Evolutionary conservation across 2,329 filamentous ascomycete genomes (phyloP).

Genomic region (Ophiosphaerella narmari): DNA sequence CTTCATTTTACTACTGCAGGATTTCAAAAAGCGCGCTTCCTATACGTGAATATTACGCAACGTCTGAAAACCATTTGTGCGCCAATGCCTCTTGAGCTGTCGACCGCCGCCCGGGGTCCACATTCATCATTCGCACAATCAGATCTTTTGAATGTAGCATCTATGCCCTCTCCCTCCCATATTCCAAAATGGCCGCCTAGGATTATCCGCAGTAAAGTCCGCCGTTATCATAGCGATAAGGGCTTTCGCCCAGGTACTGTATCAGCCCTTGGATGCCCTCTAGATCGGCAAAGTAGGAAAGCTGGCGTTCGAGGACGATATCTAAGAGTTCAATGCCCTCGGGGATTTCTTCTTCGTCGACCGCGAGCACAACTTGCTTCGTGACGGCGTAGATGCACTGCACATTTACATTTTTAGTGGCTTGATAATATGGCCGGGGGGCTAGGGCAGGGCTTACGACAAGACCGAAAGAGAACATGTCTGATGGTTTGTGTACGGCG

Average conservation of each 20-base stretch:
- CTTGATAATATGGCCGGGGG: no score
- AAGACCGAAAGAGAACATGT: conserved; percentile 44
- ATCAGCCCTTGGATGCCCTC: conserved; percentile 50
- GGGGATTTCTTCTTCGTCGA: conserved; percentile 34
- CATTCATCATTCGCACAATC: conserved; percentile 18
- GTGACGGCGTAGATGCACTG: conserved; percentile 53
- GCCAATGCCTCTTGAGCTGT: conserved; percentile 20
- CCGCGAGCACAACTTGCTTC: conserved; percentile 44
- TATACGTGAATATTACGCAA: no score
- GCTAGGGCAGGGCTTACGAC: no score
- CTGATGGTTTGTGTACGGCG: conserved; percentile 46
- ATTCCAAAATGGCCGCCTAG: conserved; percentile 44
- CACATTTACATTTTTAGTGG: conserved; percentile 32
- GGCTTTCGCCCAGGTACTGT: conserved; percentile 45
- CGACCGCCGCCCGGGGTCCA: conserved; percentile 14
- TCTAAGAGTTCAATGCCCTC: conserved; percentile 45
- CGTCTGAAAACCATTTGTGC: conserved; percentile 17
- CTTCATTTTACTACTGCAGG: no score
- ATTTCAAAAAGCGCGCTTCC: no score
- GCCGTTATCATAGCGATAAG: conserved; percentile 36
- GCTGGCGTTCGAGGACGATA: conserved; percentile 52
- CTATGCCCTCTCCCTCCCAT: neutral
- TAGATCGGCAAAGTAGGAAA: conserved; percentile 55
- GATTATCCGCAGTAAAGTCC: conserved; percentile 50
- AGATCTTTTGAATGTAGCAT: conserved; percentile 18